Evolutionary conservation across 352 stramenopile species (phyloP), one percentile per base, ranked within the genome.

Genomic region (Pythium biforme): DNA sequence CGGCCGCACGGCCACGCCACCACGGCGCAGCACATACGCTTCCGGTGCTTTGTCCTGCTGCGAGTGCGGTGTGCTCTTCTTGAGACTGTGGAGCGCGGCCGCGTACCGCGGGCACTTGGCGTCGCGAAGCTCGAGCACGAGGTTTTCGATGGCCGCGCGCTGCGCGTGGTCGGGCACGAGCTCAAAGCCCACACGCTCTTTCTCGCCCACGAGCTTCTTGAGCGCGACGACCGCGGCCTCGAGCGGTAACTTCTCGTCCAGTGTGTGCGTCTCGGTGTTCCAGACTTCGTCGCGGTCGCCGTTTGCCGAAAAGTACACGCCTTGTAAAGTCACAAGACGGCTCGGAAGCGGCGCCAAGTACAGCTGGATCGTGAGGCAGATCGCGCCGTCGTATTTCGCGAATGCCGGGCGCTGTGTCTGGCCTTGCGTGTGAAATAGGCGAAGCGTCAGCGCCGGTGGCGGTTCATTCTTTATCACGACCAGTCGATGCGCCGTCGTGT

Each of bases 231-330:
- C 26, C 4, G 53, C 54, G 9, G 33, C 34, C n/a, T 62, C 54
- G 3, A 43, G 3, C 6, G 46, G 46, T 25, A 62, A 19, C 9
- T 48, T 55, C 2, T 46, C 41, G 37, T 59, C 54, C 23, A 68
- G 15, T n/a, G 10, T n/a, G 9, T 27, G 26, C 23, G n/a, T 55
- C 17, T 46, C 22, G 19, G 26, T 54, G 15, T 25, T 22, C 61
- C 61, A 68, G 14, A 68, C 54, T 34, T 68, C 61, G 48, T 54
- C 15, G 14, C 61, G 61, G 19, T 68, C 39, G 10, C 61, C 61
- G 23, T 68, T 68, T 1, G 33, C 19, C 1, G 22, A 3, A 34
- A 58, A 68, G n/a, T 68, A 41, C 6, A 68, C 39, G 11, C 53
- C 61, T n/a, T 61, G 53, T 1, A 45, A 27, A 2, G n/a, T 22